Base-by-base conservation (phyloP, 179 eudicot species). In the Beta lomatogona region DNA sequence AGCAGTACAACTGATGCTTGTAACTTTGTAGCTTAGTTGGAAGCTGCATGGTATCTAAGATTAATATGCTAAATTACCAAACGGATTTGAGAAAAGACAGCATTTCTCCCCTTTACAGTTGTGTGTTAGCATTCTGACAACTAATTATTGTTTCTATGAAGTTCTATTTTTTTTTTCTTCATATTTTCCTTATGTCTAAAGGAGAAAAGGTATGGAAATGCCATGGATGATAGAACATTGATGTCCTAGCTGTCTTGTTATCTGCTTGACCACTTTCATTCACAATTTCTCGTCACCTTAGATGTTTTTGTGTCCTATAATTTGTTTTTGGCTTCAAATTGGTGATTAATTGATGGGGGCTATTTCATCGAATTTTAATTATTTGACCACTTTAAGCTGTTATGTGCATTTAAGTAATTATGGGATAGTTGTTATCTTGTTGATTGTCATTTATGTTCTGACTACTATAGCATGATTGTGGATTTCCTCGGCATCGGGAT, bases 401-500 rank as follows among this genome's bases (percentile, higher is more conserved):
- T 44, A 25, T 22, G 22, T 16, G 54, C 53, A 41, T 10, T 2
- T 44, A 19, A n/a, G 36, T 25, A 21, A 55, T 21, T 25, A 14
- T 68, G 52, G 31, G 65, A 52, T 60, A 9, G 4, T 28, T 70
- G 45, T 58, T 41, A 53, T 67, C 36, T 71, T 61, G 22, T 16
- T 71, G 18, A 19, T 48, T 57, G 80, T 68, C n/a, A 55, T 52
- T 71, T 3, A 57, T 73, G 61, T 68, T 66, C 80, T 73, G 53
- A 76, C 44, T 53, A 53, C 66, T 79, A 66, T 83, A 46, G 52
- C 50, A 58, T 59, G 55, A 25, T 79, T 72, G 15, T 77, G 75
- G 46, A 55, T 63, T 53, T 82, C 9, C 15, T 63, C 85, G 58
- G 89, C 92, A 91, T 95, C 91, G 91, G 91, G 88, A 88, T 96